These are phyloP conservation scores for Podospora anserina DNA, from an alignment of 495 filamentous ascomycete genomes.

Conservation along the genomic window DNA sequence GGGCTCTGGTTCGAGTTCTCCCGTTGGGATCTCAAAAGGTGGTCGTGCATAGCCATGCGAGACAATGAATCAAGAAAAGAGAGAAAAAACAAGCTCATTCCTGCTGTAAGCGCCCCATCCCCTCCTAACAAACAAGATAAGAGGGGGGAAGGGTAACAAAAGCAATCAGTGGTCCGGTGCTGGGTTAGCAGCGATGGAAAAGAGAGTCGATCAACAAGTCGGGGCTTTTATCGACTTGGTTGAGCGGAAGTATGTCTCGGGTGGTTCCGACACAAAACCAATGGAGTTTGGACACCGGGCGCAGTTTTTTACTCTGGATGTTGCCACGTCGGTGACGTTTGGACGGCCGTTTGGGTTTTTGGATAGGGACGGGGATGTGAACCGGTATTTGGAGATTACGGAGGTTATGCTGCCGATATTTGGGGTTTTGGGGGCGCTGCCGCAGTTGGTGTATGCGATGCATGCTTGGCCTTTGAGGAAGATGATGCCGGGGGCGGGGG, in stretches of 20 bases:
- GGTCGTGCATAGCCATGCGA: slow-evolving; percentile 31
- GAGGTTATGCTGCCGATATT: not conserved
- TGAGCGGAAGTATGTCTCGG: not conserved
- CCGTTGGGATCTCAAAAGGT: slow-evolving; percentile 30
- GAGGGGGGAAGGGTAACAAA: too few species aligned
- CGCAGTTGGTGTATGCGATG: not conserved
- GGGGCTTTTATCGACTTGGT: not conserved
- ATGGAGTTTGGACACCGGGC: slow-evolving; percentile 44
- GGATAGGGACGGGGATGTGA: slow-evolving; percentile 1
- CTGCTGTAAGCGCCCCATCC: not conserved
- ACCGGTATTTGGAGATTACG: not conserved
- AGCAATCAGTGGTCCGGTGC: not conserved
- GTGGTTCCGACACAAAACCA: not conserved
- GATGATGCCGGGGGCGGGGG: not conserved
- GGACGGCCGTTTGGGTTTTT: slow-evolving; percentile 45
- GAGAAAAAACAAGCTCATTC: not conserved
- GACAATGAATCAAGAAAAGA: not conserved
- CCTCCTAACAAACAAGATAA: too few species aligned
- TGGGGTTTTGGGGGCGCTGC: not conserved
- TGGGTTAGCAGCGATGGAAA: not conserved
- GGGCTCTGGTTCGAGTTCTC: slow-evolving; percentile 27
- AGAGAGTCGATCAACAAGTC: not conserved
- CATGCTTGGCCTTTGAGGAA: not conserved
- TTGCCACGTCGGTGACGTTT: slow-evolving; percentile 47
- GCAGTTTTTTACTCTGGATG: slow-evolving; percentile 52